Base-by-base conservation (phyloP, 495 filamentous ascomycete genomes). In the Aspergillus nanangensis region DNA sequence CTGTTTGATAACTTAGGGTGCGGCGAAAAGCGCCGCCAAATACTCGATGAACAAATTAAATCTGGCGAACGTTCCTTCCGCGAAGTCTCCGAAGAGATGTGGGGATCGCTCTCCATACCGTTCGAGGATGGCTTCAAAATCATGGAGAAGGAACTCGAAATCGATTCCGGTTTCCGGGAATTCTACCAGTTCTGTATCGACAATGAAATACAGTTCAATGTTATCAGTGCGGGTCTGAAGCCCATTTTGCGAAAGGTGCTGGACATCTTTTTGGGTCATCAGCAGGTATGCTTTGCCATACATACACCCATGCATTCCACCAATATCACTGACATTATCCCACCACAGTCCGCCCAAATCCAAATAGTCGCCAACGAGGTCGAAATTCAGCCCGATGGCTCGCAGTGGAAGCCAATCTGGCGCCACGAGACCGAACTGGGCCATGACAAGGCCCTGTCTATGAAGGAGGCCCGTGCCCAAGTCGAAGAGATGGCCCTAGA, bases 1-100 rank as follows among this genome's bases (percentile, higher is more conserved):
- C 75, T 88, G 32, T 83, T 87, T 63, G 82, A 87, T 55, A 65
- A 65, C 52, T 74, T 82, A 48, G 84, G 84, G 46, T 87, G 83
- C 64, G 83, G 83, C 44, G 60, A 63, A 4, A 57, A 70, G 22
- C 73, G 71, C 31, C 72, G 82, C 20, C 55, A 78, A 39, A 60
- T 75, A 33, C 77, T 87, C 19, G 84, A 87, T 45, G 68, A 76
- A 37, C 79, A 87, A 50, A 85, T 88, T 59, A 78, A 83, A 44
- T 72, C 69, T 8, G 84, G 84, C 45, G 75, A 81, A 58, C 75
- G 83, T 8, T 80, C 82, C 0, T 87, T 87, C 69, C 71, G 82
- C 22, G 84, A 87, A n/a, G 81, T 82, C 21, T 86, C 82, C 3
- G 83, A 87, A 45, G 84, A 87, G 58, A 87, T 87, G 83, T 87